Base-by-base conservation (phyloP, 129 eudicot genomes). In the Silybum marianum region DNA sequence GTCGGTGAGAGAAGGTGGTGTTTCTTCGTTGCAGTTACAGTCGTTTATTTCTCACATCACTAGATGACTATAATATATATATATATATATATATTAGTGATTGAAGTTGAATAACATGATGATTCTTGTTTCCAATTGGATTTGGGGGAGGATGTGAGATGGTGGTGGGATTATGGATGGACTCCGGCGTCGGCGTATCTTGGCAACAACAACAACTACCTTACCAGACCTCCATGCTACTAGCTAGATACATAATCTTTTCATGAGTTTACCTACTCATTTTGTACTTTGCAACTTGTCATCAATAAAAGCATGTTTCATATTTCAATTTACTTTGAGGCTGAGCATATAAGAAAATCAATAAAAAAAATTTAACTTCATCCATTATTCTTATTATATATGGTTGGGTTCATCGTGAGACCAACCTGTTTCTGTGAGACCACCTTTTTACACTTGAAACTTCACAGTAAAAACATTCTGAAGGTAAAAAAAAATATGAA, bases 1-100 rank as follows among this genome's bases (percentile, higher is more conserved):
- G 13, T 87, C 87, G 9, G 87, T 65, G 63, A 67, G 70, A 4
- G 81, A 82, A 1, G 87, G 82, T 2, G 90, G 90, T 13, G 83
- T 39, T 72, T 11, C 86, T 60, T 60, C 26, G 13, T 18, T 65
- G 54, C 87, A 89, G 87, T 34, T 89, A 48, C 83, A 80, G 65
- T 79, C 85, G 58, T 89, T 89, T 40, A 77, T 87, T 77, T 84
- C 81, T 69, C 88, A 87, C 40, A 80, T 89, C 25, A 83, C 81
- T 51, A 75, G 90, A 71, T 84, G 46, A 48, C 1, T 54, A 44
- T 24, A 6, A 7, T 40, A 40, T 40, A 10, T 40, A 2, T 9
- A 2, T 40, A 9, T 36, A 7, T 36, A 6, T 38, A 12, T 12
- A 10, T 46, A 16, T 46, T 46, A 51, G 7, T 16, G 62, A 13